Evolutionary conservation across 139 green algal genomes (phyloP).

Genomic region (Volvox africanus): DNA sequence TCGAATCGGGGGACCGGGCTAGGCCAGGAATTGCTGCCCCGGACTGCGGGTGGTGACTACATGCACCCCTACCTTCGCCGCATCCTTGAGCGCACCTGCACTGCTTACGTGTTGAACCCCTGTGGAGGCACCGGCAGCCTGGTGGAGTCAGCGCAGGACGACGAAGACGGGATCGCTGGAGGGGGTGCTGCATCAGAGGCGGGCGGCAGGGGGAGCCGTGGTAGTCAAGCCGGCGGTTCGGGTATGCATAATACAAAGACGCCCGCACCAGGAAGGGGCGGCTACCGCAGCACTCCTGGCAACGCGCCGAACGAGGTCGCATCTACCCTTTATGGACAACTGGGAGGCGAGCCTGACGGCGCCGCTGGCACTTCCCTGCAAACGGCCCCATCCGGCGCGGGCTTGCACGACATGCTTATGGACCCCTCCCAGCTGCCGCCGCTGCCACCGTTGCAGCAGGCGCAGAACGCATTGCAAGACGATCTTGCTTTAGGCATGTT

Average conservation of each 20-base stretch:
- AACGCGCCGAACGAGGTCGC: not conserved
- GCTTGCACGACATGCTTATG: not conserved
- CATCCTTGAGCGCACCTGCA: conserved; percentile 61
- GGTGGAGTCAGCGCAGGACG: conserved; percentile 8
- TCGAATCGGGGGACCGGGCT: not conserved
- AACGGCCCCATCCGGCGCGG: too few species aligned
- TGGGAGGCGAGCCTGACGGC: not conserved
- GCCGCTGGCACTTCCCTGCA: not conserved
- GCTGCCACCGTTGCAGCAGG: conserved; percentile 4
- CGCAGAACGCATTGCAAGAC: not conserved
- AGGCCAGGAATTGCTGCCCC: not conserved
- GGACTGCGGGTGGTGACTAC: conserved; percentile 45
- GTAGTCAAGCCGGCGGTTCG: not conserved
- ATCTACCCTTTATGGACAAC: not conserved
- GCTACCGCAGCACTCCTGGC: not conserved
- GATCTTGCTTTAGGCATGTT: not conserved
- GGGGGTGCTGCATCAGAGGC: not conserved
- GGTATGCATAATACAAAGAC: not conserved
- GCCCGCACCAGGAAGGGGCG: not conserved
- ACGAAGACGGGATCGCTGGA: not conserved
- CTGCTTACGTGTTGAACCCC: conserved; percentile 58
- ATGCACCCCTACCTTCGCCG: conserved; percentile 74
- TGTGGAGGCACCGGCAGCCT: conserved; percentile 39
- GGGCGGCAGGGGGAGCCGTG: not conserved
- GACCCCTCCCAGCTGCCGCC: conserved; percentile 2